These are phyloP conservation scores for Xylaria polymorpha DNA, from an alignment of 2,329 filamentous ascomycete species.

Conservation along the genomic window DNA sequence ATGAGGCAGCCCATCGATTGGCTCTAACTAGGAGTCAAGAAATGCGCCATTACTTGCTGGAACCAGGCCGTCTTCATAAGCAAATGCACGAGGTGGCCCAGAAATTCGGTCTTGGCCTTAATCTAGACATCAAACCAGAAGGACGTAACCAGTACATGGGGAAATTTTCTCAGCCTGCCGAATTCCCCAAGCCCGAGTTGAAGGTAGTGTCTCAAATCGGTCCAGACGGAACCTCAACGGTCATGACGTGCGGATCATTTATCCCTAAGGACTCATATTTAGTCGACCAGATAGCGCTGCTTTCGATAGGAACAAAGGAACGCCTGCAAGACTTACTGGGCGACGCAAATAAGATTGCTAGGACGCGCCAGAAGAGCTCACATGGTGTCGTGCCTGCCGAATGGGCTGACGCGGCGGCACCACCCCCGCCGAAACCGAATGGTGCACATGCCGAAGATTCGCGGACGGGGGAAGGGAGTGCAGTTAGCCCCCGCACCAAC, in stretches of 20 bases:
- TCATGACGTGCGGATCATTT: conserved; percentile 73
- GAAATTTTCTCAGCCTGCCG: conserved; percentile 61
- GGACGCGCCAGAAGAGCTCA: conserved; percentile 78
- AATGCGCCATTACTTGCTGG: conserved; percentile 78
- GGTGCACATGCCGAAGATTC: conserved; percentile 42
- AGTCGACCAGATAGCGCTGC: conserved; percentile 82
- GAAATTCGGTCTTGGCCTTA: conserved; percentile 67
- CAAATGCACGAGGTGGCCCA: conserved; percentile 68
- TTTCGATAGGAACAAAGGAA: conserved; percentile 86
- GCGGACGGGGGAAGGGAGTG: conserved; percentile 54
- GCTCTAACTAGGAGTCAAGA: conserved; percentile 74
- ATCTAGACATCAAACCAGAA: conserved; percentile 63
- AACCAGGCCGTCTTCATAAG: conserved; percentile 70
- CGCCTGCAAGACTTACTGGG: conserved; percentile 80
- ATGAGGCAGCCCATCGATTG: conserved; percentile 70
- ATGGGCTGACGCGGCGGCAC: conserved; percentile 76
- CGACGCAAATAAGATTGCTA: conserved; percentile 77
- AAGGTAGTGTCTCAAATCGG: conserved; percentile 67
- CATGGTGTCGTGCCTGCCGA: conserved; percentile 83
- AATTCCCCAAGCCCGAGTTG: conserved; percentile 64
- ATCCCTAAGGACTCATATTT: conserved; percentile 80
- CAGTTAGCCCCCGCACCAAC: conserved; percentile 65
- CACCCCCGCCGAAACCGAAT: conserved; percentile 54
- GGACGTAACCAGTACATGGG: conserved; percentile 56
- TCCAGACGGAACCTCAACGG: conserved; percentile 68